These are phyloP conservation scores for Entamoeba invadens DNA, from an alignment of 208 protist species.

Conservation along the genomic window DNA sequence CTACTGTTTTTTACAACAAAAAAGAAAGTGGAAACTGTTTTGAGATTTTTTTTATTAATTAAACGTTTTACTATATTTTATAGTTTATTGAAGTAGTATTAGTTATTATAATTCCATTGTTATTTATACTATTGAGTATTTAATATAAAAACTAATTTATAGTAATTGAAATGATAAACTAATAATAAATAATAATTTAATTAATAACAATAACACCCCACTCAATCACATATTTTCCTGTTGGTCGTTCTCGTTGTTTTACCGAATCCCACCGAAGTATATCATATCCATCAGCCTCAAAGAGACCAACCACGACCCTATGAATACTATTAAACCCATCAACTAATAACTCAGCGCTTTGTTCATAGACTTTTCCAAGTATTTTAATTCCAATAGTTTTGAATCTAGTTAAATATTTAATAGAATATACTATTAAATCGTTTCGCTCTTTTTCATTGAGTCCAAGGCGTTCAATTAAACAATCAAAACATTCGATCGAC, in stretches of 20 bases:
- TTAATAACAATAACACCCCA: not conserved
- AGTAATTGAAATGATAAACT: too few species aligned
- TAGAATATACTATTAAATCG: not conserved
- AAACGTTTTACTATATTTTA: too few species aligned
- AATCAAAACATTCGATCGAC: too few species aligned
- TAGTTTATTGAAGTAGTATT: too few species aligned
- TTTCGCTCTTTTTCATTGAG: not conserved
- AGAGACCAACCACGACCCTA: not conserved
- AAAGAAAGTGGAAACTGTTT: too few species aligned
- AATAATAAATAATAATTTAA: too few species aligned
- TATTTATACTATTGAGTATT: too few species aligned
- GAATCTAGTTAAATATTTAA: not conserved
- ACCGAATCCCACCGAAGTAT: not conserved
- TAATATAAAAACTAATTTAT: too few species aligned
- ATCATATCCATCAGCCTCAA: not conserved
- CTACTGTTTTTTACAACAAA: too few species aligned
- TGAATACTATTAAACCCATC: not conserved
- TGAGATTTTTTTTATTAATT: too few species aligned
- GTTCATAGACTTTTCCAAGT: not conserved
- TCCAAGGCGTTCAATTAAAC: not conserved
- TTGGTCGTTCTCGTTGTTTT: not conserved
- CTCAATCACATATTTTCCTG: not conserved
- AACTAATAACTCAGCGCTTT: not conserved
- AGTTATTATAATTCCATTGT: too few species aligned
- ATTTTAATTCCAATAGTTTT: too few species aligned